These are phyloP conservation scores for Cochlearia excelsa DNA, from an alignment of 345 rosid species.

Conservation along the genomic window DNA sequence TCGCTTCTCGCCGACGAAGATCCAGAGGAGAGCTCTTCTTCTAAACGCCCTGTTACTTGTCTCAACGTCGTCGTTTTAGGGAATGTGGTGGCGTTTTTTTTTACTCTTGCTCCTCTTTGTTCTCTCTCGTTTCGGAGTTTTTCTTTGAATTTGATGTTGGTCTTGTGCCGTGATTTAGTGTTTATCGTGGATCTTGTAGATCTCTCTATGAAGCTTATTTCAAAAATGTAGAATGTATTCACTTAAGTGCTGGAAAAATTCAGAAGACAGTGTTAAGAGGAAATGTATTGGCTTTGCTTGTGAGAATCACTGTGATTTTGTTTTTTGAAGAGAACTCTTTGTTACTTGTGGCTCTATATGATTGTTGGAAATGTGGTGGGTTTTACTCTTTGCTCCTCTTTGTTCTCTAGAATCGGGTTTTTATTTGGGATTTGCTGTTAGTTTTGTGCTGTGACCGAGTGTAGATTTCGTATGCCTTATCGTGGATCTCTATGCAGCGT, in stretches of 20 bases:
- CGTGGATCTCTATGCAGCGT: slow-evolving; percentile 34
- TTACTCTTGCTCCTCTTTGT: neutral
- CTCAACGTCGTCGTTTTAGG: slow-evolving; percentile 90
- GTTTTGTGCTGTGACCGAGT: too few species aligned
- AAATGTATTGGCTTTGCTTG: too few species aligned
- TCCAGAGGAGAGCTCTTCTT: slow-evolving; percentile 66
- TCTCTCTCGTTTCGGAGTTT: neutral
- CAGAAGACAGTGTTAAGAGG: too few species aligned
- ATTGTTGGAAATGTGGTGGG: slow-evolving; percentile 93
- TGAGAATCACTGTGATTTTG: slow-evolving; percentile 2
- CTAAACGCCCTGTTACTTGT: slow-evolving; percentile 59
- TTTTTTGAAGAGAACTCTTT: slow-evolving; percentile 35
- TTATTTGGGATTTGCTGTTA: slow-evolving; percentile 16
- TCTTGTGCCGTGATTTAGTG: too few species aligned
- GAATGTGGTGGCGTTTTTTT: slow-evolving; percentile 64
- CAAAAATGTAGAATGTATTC: slow-evolving; percentile 10
- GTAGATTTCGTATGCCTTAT: slow-evolving; percentile 18
- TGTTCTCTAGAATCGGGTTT: neutral
- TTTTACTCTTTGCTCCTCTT: neutral
- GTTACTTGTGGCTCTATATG: slow-evolving; percentile 71
- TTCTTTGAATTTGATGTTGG: slow-evolving; percentile 18
- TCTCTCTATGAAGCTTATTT: slow-evolving; percentile 29
- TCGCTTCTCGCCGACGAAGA: slow-evolving; percentile 89
- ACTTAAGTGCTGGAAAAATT: neutral
- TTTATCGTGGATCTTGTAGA: too few species aligned